Conservation (phyloP, 225 moss, liverwort and hornwort species). For the Asterella californica region DNA sequence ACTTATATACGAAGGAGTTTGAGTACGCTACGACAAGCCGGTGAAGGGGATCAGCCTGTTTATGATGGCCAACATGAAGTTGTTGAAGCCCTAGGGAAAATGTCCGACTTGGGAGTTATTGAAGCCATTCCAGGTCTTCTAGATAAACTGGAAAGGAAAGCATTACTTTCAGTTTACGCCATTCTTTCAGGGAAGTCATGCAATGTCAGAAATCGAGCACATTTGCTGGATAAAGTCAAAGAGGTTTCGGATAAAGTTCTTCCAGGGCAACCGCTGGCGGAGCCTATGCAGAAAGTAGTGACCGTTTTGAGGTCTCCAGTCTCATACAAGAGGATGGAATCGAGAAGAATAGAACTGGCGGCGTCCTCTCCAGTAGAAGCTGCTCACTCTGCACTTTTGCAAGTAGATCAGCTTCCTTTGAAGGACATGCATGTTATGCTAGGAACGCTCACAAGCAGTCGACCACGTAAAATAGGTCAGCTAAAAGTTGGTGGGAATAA, state of each 20-base stretch:
- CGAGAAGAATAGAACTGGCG: background rate
- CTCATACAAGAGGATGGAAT: conserved; percentile 12
- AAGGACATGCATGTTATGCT: conserved; percentile 32
- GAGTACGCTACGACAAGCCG: conserved; percentile 7
- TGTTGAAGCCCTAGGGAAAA: background rate
- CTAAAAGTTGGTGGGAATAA: conserved; percentile 29
- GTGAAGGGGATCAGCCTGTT: background rate
- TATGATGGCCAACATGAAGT: background rate
- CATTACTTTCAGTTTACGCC: conserved; percentile 25
- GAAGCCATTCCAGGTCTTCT: conserved; percentile 30
- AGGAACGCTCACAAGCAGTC: conserved; percentile 17
- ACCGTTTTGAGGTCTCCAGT: conserved; percentile 22
- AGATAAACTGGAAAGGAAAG: conserved; percentile 15
- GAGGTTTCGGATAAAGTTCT: background rate
- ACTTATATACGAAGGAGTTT: conserved; percentile 13
- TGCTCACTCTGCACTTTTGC: conserved; percentile 27
- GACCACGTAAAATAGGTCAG: conserved; percentile 10
- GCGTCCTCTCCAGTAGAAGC: conserved; percentile 24
- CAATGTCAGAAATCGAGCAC: conserved; percentile 15
- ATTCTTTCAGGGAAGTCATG: conserved; percentile 4
- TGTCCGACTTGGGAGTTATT: conserved; percentile 32
- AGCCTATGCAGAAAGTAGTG: conserved; percentile 1
- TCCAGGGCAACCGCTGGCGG: background rate
- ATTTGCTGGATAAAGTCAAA: conserved; percentile 24
- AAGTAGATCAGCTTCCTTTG: conserved; percentile 34